Conservation (phyloP, 768 basidiomycete species). For the Imleria badia region DNA sequence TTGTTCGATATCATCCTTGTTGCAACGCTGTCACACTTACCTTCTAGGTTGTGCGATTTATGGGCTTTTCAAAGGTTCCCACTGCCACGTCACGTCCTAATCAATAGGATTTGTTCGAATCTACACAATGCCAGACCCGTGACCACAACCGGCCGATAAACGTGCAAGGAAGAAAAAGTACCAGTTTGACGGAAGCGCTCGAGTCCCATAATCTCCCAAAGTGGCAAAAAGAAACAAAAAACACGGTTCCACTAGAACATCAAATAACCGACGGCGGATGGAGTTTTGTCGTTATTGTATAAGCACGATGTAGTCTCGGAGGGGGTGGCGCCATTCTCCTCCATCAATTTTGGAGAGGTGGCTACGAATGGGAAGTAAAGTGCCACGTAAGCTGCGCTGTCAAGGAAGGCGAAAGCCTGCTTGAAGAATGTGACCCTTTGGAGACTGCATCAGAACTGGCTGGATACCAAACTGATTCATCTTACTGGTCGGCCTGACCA, state of each 20-base stretch:
- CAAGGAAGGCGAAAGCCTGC: constrained; percentile 37
- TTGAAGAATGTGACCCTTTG: constrained; percentile 34
- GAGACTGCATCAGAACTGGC: background rate
- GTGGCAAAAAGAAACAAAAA: background rate
- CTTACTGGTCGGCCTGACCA: constrained; percentile 32
- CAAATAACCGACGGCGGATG: constrained; percentile 27
- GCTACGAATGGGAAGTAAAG: constrained; percentile 41
- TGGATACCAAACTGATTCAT: background rate
- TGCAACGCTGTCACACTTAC: too few species aligned
- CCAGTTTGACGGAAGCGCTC: too few species aligned
- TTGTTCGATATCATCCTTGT: background rate
- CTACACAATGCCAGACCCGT: background rate
- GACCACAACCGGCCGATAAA: background rate
- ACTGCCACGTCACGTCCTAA: background rate
- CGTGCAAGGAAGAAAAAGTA: background rate
- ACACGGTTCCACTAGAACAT: constrained; percentile 11
- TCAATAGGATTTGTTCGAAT: background rate
- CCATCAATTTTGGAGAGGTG: constrained; percentile 28
- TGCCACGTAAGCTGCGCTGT: constrained; percentile 27
- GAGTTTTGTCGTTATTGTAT: constrained; percentile 30
- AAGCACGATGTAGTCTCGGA: constrained; percentile 33
- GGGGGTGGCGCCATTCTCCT: constrained; percentile 3
- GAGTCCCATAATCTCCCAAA: background rate
- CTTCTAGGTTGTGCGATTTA: background rate
- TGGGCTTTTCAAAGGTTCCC: background rate